phyloP scores from a whole-genome alignment of 2,329 filamentous ascomycete genomes.

The Bipolaris cookei region DNA sequence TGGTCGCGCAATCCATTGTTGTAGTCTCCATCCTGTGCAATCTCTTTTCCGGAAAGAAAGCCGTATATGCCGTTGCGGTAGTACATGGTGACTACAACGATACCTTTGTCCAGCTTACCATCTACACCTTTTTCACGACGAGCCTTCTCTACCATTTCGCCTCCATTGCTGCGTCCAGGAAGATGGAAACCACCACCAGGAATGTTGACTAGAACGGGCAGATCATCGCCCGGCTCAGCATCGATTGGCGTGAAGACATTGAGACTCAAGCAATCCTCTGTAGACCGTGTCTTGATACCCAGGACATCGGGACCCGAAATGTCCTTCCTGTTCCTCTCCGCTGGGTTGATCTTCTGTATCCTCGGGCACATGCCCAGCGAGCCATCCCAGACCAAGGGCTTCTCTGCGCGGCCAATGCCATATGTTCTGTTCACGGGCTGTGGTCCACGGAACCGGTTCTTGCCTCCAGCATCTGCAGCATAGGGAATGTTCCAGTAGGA shows the following conservation, averaged over 20 bases:
- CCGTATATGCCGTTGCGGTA: slow-evolving; percentile 53
- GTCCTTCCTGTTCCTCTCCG: slow-evolving; percentile 34
- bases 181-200: slow-evolving; percentile 55
- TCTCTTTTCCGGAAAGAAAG: slow-evolving; percentile 53
- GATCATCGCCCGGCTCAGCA: slow-evolving; percentile 41
- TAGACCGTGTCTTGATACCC: slow-evolving; percentile 34
- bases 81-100: slow-evolving; percentile 44
- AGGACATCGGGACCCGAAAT: slow-evolving; percentile 35
- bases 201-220: slow-evolving; percentile 54
- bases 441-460: slow-evolving; percentile 41
- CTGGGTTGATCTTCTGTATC: slow-evolving; percentile 44
- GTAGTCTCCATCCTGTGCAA: slow-evolving; percentile 46
- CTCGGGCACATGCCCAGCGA: slow-evolving; percentile 43
- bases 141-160: slow-evolving; percentile 42
- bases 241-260: slow-evolving; percentile 45
- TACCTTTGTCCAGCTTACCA: slow-evolving; percentile 42
- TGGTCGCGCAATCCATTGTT: slow-evolving; percentile 49
- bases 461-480: slow-evolving; percentile 37
- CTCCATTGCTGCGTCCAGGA: slow-evolving; percentile 41
- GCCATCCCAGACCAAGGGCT: slow-evolving; percentile 39
- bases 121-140: slow-evolving; percentile 33
- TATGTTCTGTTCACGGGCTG: slow-evolving; percentile 40
- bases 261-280: slow-evolving; percentile 54
- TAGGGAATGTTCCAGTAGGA: slow-evolving; percentile 46
- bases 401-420: slow-evolving; percentile 28